Conservation (phyloP, 2,329 filamentous ascomycete genomes). For the Botryotinia narcissicola region DNA sequence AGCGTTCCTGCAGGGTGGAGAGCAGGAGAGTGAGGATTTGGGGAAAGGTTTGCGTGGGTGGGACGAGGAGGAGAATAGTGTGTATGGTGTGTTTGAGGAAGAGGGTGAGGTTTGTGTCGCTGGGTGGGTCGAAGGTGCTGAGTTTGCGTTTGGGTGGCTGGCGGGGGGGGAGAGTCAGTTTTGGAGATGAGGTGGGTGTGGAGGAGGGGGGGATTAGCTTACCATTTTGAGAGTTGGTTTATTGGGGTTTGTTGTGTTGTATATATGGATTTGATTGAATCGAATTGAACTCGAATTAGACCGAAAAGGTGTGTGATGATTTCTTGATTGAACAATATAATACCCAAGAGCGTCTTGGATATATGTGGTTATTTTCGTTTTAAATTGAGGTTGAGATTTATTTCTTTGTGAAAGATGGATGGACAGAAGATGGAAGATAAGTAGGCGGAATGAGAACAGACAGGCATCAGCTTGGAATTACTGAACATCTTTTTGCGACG, state of each 20-base stretch:
- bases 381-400: too few relatives aligned
- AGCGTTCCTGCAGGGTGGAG: constrained; percentile 54
- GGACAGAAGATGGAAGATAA: too few relatives aligned
- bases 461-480: neutral
- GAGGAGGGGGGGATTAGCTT: neutral
- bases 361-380: neutral
- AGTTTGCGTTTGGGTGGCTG: constrained; percentile 1
- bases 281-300: neutral
- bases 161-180: neutral
- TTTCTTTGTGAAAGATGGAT: neutral
- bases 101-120: constrained; percentile 55
- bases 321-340: neutral
- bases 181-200: neutral
- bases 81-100: constrained; percentile 71
- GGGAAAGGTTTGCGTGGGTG: constrained; percentile 55
- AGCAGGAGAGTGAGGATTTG: constrained; percentile 59
- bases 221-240: constrained; percentile 5
- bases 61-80: constrained; percentile 67
- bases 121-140: neutral
- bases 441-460: neutral
- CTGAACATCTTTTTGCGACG: neutral
- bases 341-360: neutral
- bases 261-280: neutral
- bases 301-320: too few relatives aligned
- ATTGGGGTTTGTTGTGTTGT: neutral